phyloP scores from a whole-genome alignment of 352 stramenopile genomes.

The Halophytophthora polymorphica region DNA sequence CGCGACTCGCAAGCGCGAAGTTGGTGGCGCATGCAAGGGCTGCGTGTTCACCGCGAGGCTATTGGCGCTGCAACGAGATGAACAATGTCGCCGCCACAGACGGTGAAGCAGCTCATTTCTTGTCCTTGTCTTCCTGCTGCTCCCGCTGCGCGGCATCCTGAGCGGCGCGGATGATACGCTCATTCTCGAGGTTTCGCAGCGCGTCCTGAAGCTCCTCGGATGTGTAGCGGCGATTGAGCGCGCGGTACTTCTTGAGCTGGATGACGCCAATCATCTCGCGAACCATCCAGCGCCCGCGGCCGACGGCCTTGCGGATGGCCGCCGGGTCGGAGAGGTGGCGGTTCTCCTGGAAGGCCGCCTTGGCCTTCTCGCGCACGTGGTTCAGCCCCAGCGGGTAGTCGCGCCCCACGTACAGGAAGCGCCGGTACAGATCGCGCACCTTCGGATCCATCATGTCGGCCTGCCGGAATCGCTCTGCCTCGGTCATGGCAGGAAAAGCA shows the following conservation, averaged over 20 bases:
- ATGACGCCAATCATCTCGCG: slow-evolving; percentile 96
- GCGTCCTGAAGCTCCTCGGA: slow-evolving; percentile 68
- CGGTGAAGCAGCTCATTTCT: too few species aligned
- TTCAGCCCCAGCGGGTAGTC: slow-evolving; percentile 94
- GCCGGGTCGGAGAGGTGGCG: slow-evolving; percentile 56
- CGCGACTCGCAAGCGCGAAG: too few species aligned
- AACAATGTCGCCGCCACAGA: too few species aligned
- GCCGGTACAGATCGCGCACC: slow-evolving; percentile 96
- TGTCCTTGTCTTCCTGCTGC: not conserved
- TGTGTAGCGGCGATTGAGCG: slow-evolving; percentile 92
- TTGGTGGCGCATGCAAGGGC: too few species aligned
- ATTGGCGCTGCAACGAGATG: too few species aligned
- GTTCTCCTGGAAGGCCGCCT: slow-evolving; percentile 90
- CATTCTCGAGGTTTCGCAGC: slow-evolving; percentile 48
- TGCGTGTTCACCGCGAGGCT: too few species aligned
- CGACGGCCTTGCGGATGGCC: slow-evolving; percentile 91
- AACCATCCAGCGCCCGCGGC: slow-evolving; percentile 91
- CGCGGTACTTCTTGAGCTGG: slow-evolving; percentile 97
- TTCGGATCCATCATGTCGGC: slow-evolving; percentile 83
- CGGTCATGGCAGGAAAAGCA: too few species aligned
- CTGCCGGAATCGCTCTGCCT: not conserved
- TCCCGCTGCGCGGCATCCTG: slow-evolving; percentile 2
- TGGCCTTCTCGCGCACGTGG: slow-evolving; percentile 91
- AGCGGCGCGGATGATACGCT: slow-evolving; percentile 18
- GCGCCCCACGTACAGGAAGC: slow-evolving; percentile 89